These are phyloP conservation scores for Candida odintsovae DNA, from an alignment of 805 yeast genomes.

Conservation along the genomic window DNA sequence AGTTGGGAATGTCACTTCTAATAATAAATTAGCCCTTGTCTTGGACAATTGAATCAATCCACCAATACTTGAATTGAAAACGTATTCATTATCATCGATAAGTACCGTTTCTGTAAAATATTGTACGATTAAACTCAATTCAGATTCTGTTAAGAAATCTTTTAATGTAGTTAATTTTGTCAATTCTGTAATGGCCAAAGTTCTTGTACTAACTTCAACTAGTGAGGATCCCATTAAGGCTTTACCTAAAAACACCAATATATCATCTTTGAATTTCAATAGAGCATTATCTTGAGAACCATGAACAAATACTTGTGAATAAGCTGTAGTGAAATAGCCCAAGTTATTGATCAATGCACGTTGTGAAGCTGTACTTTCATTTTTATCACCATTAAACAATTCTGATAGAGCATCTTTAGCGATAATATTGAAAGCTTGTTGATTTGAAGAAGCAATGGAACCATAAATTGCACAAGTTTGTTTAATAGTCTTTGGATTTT, in stretches of 20 bases:
- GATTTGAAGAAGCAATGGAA: constrained; percentile 44
- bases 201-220: constrained; percentile 63
- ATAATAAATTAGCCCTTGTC: constrained; percentile 33
- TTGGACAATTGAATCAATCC: constrained; percentile 46
- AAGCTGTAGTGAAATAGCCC: constrained; percentile 51
- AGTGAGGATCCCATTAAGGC: constrained; percentile 62
- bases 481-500: constrained; percentile 46
- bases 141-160: constrained; percentile 45
- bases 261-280: constrained; percentile 51
- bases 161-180: constrained; percentile 47
- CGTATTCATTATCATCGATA: constrained; percentile 42
- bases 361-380: constrained; percentile 48
- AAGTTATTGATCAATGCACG: constrained; percentile 54
- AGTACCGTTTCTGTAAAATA: constrained; percentile 59
- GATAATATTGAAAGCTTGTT: constrained; percentile 40
- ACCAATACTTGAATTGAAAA: constrained; percentile 46
- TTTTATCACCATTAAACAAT: constrained; percentile 30
- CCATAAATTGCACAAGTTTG: constrained; percentile 61
- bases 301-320: constrained; percentile 39
- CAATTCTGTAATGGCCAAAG: constrained; percentile 60
- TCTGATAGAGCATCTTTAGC: constrained; percentile 41
- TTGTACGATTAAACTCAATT: constrained; percentile 56
- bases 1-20: constrained; percentile 47
- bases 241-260: constrained; percentile 63
- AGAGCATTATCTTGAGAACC: constrained; percentile 30